Evolutionary conservation across 768 basidiomycete genomes (phyloP).

Genomic region (Cystofilobasidium capitatum): DNA sequence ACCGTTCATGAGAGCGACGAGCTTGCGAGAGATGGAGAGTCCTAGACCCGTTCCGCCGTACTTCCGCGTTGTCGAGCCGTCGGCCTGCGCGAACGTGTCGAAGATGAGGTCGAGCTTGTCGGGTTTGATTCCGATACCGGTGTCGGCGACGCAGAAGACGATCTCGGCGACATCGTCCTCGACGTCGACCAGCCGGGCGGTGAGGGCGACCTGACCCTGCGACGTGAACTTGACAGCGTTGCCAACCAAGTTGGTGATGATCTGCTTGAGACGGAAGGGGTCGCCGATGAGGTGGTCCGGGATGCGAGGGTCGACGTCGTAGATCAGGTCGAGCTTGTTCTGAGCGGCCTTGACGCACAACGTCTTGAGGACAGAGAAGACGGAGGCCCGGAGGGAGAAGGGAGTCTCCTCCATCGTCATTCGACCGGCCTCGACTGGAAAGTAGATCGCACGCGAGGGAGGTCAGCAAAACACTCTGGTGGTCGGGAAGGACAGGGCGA

Average conservation of each 20-base stretch:
- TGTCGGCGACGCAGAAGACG: constrained; percentile 95
- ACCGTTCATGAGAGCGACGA: constrained; percentile 94
- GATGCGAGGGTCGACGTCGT: constrained; percentile 89
- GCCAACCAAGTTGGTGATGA: constrained; percentile 38
- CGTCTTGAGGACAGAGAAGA: constrained; percentile 95
- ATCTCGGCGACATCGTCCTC: constrained; percentile 78
- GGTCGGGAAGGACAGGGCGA: constrained; percentile 27
- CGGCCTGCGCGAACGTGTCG: constrained; percentile 97
- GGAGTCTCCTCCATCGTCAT: constrained; percentile 99
- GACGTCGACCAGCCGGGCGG: constrained; percentile 59
- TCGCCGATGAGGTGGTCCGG: constrained; percentile 97
- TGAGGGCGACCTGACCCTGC: constrained; percentile 84
- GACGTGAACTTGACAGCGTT: constrained; percentile 40
- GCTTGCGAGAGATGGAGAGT: constrained; percentile 90
- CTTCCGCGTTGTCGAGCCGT: constrained; percentile 91
- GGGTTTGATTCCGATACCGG: constrained; percentile 96
- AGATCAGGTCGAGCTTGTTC: constrained; percentile 89
- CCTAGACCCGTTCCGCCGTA: constrained; percentile 96
- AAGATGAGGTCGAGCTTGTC: constrained; percentile 97
- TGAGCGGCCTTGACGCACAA: constrained; percentile 95
- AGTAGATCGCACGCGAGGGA: not conserved
- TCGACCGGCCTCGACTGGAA: constrained; percentile 88
- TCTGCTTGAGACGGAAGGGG: constrained; percentile 79
- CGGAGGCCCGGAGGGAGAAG: constrained; percentile 91
- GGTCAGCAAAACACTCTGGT: constrained; percentile 22